phyloP scores from a whole-genome alignment of 1,284 basidiomycete species.

The Vanrija sp. region DNA sequence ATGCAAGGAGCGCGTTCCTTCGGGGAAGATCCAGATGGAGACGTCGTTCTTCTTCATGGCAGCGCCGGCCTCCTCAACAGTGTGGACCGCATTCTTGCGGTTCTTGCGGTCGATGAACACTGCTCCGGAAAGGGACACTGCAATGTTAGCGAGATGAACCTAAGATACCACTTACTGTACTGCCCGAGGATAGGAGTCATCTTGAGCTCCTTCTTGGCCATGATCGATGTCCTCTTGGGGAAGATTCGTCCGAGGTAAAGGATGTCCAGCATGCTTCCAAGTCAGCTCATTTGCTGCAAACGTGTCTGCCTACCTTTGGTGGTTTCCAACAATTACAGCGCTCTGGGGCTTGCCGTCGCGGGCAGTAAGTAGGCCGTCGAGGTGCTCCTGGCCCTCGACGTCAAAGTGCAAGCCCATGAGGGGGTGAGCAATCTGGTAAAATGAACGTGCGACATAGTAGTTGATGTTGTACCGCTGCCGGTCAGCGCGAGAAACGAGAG shows the following conservation, averaged over 20 bases:
- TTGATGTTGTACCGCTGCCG: constrained; percentile 73
- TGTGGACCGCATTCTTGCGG: constrained; percentile 65
- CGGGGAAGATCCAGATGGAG: constrained; percentile 87
- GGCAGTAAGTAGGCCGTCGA: constrained; percentile 55
- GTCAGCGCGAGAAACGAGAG: neutral
- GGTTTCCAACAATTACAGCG: constrained; percentile 78
- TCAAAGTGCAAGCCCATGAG: constrained; percentile 67
- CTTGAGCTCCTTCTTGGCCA: constrained; percentile 89
- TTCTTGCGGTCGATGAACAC: constrained; percentile 91
- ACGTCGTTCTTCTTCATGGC: constrained; percentile 67
- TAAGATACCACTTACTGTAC: constrained; percentile 56
- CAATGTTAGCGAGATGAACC: neutral
- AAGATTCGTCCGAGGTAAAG: constrained; percentile 81
- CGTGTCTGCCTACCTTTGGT: constrained; percentile 60
- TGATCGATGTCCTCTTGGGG: constrained; percentile 77
- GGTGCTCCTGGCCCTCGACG: constrained; percentile 81
- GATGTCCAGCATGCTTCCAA: constrained; percentile 70
- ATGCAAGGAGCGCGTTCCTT: constrained; percentile 79
- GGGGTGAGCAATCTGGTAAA: constrained; percentile 68
- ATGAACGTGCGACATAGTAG: constrained; percentile 76
- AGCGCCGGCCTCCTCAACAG: constrained; percentile 72
- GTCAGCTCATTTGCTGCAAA: neutral
- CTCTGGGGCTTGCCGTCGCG: constrained; percentile 50
- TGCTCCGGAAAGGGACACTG: constrained; percentile 79
- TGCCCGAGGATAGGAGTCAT: constrained; percentile 83